Evolutionary conservation across 108 stramenopile genomes (phyloP).

Genomic region (Hondaea fermentalgiana): DNA sequence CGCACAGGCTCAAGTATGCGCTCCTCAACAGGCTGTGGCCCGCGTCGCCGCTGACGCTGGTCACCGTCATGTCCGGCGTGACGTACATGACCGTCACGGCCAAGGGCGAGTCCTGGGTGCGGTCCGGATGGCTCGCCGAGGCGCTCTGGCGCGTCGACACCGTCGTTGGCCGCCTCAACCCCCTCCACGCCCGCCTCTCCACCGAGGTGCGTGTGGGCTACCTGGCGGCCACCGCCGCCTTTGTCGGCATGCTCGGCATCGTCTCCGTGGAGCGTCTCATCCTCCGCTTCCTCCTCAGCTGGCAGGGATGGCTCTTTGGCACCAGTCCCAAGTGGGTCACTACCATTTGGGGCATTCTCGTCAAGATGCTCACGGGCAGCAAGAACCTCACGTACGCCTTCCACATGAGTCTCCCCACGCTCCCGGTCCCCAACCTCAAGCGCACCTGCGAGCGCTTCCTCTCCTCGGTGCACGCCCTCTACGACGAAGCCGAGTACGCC

Average conservation of each 20-base stretch:
- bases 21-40: not conserved
- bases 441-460: not conserved
- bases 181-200: not conserved
- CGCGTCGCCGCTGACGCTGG: not conserved
- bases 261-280: not conserved
- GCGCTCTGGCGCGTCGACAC: not conserved
- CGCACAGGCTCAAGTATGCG: not conserved
- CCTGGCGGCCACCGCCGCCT: constrained; percentile 14
- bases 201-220: not conserved
- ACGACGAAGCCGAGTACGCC: not conserved
- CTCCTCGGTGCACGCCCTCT: not conserved
- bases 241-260: constrained; percentile 21
- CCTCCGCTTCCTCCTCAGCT: constrained; percentile 15
- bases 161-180: not conserved
- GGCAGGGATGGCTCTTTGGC: constrained; percentile 18
- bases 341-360: not conserved
- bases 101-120: constrained; percentile 14
- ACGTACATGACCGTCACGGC: not conserved
- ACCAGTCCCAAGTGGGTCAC: not conserved
- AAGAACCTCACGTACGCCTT: constrained; percentile 19
- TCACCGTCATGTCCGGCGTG: not conserved
- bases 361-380: not conserved
- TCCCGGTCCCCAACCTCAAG: constrained; percentile 22
- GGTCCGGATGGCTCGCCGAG: constrained; percentile 24
- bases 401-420: constrained; percentile 5